Evolutionary conservation across 1,284 basidiomycete species (phyloP), one percentile per base, ranked within the genome.

Genomic region (Cystobasidiaceae sp.): DNA sequence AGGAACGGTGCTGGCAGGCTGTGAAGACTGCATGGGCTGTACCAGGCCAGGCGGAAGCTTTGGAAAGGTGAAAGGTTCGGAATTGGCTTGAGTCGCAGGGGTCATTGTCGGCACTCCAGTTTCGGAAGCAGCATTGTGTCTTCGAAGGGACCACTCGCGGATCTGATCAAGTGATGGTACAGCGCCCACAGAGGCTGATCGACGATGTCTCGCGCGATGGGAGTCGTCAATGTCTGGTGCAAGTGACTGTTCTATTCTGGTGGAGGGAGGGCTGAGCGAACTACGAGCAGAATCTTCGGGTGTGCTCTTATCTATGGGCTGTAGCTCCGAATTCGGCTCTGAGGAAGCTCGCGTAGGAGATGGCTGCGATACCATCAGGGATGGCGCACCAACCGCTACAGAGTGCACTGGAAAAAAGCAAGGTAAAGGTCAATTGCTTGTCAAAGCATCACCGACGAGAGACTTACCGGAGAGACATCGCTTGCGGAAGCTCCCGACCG

Each of bases 91-190:
- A 9, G 23, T 48, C 9, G 30, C n/a, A 23, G 30, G 1, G 3
- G 19, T 51, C 19, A 13, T 4, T 13, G 17, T 17, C 15, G n/a
- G 19, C 32, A 15, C 23, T 17, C 13, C 15, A 33, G 28, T 9
- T 2, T 46, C 32, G 19, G 17, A 17, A 21, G 30, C 4, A 17
- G 33, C 45, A 25, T 32, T 44, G 6, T 64, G 41, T 27, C 61
- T 51, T 11, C 52, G 41, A 1, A 32, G 52, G 3, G 61, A 64
- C 61, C 61, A 64, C 15, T 56, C 52, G 11, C 46, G 32, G 28
- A 64, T 64, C 32, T 64, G 61, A 17, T 55, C 50, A 9, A 64
- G 51, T 9, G 61, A 64, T 19, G 61, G 61, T n/a, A 64, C 23
- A 13, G 51, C 46, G 5, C 61, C 61, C 2, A 45, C 61, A 21